Evolutionary conservation across 192 early-diverging fungal genomes (phyloP), one percentile per base, ranked within the genome.

Genomic region (Entophlyctis luteolus): DNA sequence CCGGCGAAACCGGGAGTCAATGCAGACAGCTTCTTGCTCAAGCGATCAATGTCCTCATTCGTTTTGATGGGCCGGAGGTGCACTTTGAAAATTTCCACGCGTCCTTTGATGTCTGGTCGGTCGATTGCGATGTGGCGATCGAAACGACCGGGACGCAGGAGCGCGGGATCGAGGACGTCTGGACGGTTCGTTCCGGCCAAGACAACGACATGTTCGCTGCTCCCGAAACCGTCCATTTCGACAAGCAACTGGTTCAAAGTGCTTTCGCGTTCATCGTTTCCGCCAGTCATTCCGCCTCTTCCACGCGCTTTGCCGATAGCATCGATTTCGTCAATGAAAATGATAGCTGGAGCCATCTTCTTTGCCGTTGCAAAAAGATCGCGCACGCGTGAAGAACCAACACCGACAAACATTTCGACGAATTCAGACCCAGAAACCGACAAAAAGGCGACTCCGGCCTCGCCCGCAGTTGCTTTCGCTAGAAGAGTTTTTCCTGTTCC

Each of bases 361-460:
- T 96, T 96, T 59, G 97, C 97, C 37, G 84, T 98, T 16, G 93
- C 87, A 81, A 99, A 99, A 63, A 99, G 73, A 71, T 99, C 97
- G 35, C 97, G 88, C 2, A 99, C 95, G 31, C 97, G 88, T 4
- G 79, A 81, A 2, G 89, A 91, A 25, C 97, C 97, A 23, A 99
- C 97, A 72, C 97, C 97, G 25, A 99, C 97, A 93, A 99, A 99
- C 97, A 99, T 99, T 75, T 99, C 97, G 29, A 98, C 91, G 70
- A 99, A 99, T 75, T 99, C 97, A 0, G 95, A 98, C 8, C 97
- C 97, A 4, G 95, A 98, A n/a, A 99, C 97, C 59, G 89, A 91
- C 34, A 99, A 77, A 77, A 99, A 99, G 14, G 97, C 94, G 2
- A 96, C 94, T 35, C 92, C 95, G 5, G 97, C 97, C 76, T 99